Base-by-base conservation (phyloP, 495 filamentous ascomycete genomes). In the Hypoxylon subgilvum region DNA sequence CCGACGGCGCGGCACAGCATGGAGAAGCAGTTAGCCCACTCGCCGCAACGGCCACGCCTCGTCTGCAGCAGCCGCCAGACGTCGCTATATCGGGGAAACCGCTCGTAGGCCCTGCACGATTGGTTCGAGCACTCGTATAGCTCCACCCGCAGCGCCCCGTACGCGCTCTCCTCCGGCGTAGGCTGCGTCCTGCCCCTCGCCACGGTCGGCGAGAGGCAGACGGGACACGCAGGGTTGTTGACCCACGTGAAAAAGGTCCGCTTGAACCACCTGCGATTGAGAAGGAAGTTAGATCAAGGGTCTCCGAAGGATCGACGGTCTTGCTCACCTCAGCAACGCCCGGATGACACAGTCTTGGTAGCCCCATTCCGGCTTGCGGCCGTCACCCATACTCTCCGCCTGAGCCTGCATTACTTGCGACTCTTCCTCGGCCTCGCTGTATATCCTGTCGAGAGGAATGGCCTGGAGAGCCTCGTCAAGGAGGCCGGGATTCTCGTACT, bases 11-110 rank as follows among this genome's bases (percentile, higher is more conserved):
- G 84, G 74, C 94, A 97, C 16, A 99, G 82, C 94, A 99, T 99
- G 72, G 88, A 92, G 75, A 99, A 99, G 76, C 92, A 96, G 72
- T 97, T 97, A 46, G 89, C 92, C 92, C 95, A 99, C 76, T 99
- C 94, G 42, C 94, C 95, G 49, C 84, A 87, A 52, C 94, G 85
- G 19, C 94, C 94, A 56, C 87, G 84, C 51, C 89, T 77, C 38
- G 90, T 92, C 71, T 96, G 88, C 39, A 98, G 74, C 49, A 97
- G 74, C 45, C 91, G 86, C 89, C 96, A 98, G 13, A 97, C 94
- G 70, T 98, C 95, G 42, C 88, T 91, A 72, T 96, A 98, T 22
- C 94, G 86, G 22, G 94, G 92, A 55, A 97, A 98, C 58, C 94
- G 84, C 68, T 96, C 95, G 66, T 85, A 89, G 6, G 82, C 76